These are phyloP conservation scores for Inga oerstediana DNA, from an alignment of 306 rosid genomes.

Conservation along the genomic window DNA sequence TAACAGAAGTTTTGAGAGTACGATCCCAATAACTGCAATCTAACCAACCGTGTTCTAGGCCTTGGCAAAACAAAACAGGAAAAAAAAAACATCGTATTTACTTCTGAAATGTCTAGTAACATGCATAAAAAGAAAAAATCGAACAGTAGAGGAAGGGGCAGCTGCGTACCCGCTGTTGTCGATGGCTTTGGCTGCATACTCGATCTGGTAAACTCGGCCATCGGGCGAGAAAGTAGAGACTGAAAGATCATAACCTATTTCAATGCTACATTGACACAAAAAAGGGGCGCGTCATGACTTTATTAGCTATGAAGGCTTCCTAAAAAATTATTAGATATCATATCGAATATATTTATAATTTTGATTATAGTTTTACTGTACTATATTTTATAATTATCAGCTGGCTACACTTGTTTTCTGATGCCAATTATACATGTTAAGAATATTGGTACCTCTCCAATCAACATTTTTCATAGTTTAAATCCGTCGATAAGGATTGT, in stretches of 20 bases:
- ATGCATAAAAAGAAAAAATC: neutral
- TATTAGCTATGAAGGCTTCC: too few relatives aligned
- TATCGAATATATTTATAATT: too few relatives aligned
- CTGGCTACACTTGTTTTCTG: too few relatives aligned
- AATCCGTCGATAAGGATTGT: too few relatives aligned
- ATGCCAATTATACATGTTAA: too few relatives aligned
- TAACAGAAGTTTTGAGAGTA: constrained; percentile 32
- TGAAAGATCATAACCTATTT: constrained; percentile 95
- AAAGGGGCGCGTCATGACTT: too few relatives aligned
- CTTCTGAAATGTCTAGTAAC: neutral
- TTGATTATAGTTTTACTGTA: too few relatives aligned
- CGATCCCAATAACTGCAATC: constrained; percentile 16
- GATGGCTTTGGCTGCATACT: constrained; percentile 96
- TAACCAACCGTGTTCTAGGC: neutral
- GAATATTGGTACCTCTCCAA: too few relatives aligned
- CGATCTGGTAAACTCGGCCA: constrained; percentile 99
- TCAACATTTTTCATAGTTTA: too few relatives aligned
- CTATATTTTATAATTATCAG: too few relatives aligned
- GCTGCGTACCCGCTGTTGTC: constrained; percentile 81
- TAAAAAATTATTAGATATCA: too few relatives aligned
- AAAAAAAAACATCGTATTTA: neutral
- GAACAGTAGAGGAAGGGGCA: neutral
- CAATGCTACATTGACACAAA: constrained; percentile 61
- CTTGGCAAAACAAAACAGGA: neutral
- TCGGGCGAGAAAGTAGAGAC: constrained; percentile 98